Percentiles rank a stretch among this genome's conserved stretches.
These are phyloP conservation scores for Fraxinus albicans DNA, from an alignment of 305 asterid genomes.

Conservation along the genomic window DNA sequence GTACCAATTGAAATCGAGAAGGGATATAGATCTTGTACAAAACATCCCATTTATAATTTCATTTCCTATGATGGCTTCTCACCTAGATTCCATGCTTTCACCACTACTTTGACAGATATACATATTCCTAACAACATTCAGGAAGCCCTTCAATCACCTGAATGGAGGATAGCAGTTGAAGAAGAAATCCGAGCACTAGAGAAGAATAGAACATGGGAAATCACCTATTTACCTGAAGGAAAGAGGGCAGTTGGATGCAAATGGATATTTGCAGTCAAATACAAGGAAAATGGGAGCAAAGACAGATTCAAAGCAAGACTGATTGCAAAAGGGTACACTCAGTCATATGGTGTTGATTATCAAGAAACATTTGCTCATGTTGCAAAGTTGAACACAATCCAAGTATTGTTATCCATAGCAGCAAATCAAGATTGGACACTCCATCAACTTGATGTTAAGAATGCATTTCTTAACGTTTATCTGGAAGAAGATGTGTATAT, in stretches of 20 bases:
- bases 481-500: too few relatives aligned
- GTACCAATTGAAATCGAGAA: neutral
- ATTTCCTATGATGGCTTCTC: neutral
- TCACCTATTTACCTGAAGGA: neutral
- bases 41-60: neutral
- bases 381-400: neutral
- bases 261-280: neutral
- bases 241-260: neutral
- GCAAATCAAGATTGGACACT: neutral
- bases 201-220: neutral
- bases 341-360: neutral
- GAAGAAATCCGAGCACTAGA: neutral
- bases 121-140: neutral
- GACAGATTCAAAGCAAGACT: neutral
- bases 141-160: neutral
- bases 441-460: too few relatives aligned
- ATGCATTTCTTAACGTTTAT: too few relatives aligned
- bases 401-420: neutral
- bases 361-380: neutral
- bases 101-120: neutral
- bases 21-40: neutral
- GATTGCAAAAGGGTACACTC: neutral
- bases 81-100: neutral
- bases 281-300: neutral
- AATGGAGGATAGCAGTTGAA: neutral